Base-by-base conservation (phyloP, 805 yeast genomes). In the Candida boidinii region DNA sequence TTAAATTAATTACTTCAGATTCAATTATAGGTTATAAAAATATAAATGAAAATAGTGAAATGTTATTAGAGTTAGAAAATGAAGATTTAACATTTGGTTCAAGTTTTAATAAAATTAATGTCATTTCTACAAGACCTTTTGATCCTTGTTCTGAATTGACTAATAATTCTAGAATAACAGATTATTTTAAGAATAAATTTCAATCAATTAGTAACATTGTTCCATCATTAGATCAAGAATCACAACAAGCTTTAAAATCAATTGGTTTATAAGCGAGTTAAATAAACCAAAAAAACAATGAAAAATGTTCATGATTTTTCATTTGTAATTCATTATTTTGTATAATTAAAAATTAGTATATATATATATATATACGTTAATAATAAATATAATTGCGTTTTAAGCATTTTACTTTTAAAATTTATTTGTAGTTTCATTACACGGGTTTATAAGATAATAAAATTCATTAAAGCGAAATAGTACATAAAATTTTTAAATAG, bases 61-160 rank as follows among this genome's bases (percentile, higher is more conserved):
- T 69, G 15, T 80, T 79, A 42, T 46, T 70, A 20, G 87, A 81
- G 33, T 49, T 69, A 17, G 95, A 87, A 39, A 53, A 50, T 31
- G 60, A 55, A 28, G 69, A 79, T 31, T 53, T 67, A 3, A 66
- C 92, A 2, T 92, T 88, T 57, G 97, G 97, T 2, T 79, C 96
- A 0, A 75, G 79, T 33, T 92, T 74, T 56, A 83, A 94, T 33
- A 77, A 72, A 48, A 64, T 92, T 38, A 74, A 70, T 1, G 70
- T 82, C 3, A 76, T 87, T 30, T 66, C 72, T 22, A 57, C 58
- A 12, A 73, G 67, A 41, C 68, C 79, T 4, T 65, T 73, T 42
- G 96, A 92, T 56, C 95, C 96, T 2, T 52, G 76, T 20, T 70
- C 76, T 1, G 62, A 64, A 17, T 56, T 85, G 10, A 42, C 36